phyloP scores from a whole-genome alignment of 768 basidiomycete species.

The Hericium coralloides region DNA sequence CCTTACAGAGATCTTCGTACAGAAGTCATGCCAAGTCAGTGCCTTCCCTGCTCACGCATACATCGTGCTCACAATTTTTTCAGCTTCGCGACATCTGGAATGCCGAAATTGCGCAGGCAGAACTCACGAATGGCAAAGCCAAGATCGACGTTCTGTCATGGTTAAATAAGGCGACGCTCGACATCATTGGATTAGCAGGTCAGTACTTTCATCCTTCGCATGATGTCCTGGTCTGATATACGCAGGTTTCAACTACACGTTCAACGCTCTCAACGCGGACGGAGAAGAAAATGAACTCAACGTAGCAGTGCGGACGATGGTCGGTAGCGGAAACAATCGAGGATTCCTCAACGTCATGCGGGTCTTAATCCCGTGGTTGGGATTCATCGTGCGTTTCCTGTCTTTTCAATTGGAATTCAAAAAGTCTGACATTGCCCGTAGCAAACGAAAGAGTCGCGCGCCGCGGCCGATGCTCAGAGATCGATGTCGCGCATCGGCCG shows the following conservation, averaged over 20 bases:
- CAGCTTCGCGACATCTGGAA: slow-evolving; percentile 23
- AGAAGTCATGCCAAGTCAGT: not conserved
- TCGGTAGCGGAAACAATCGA: slow-evolving; percentile 8
- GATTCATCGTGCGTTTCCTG: slow-evolving; percentile 27
- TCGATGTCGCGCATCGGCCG: slow-evolving; percentile 43
- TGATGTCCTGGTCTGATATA: no score
- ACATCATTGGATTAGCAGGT: slow-evolving; percentile 20
- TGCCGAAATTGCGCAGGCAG: slow-evolving; percentile 5
- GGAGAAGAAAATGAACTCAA: slow-evolving; percentile 22
- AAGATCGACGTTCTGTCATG: slow-evolving; percentile 10
- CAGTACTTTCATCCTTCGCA: no score
- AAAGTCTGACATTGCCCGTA: not conserved
- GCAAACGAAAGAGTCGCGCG: slow-evolving; percentile 16
- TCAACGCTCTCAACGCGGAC: slow-evolving; percentile 22
- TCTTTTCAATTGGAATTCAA: not conserved
- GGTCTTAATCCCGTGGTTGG: slow-evolving; percentile 27
- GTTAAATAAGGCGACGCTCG: slow-evolving; percentile 16
- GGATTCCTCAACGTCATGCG: slow-evolving; percentile 25
- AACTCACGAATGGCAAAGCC: slow-evolving; percentile 5
- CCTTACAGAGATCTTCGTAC: slow-evolving; percentile 1
- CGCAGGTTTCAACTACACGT: slow-evolving; percentile 32
- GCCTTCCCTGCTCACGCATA: no score
- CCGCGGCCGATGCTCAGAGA: slow-evolving; percentile 20
- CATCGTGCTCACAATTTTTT: not conserved
- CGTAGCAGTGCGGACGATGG: slow-evolving; percentile 25